Evolutionary conservation across 179 eudicot genomes (phyloP).

Genomic region (Drosera spatulata): DNA sequence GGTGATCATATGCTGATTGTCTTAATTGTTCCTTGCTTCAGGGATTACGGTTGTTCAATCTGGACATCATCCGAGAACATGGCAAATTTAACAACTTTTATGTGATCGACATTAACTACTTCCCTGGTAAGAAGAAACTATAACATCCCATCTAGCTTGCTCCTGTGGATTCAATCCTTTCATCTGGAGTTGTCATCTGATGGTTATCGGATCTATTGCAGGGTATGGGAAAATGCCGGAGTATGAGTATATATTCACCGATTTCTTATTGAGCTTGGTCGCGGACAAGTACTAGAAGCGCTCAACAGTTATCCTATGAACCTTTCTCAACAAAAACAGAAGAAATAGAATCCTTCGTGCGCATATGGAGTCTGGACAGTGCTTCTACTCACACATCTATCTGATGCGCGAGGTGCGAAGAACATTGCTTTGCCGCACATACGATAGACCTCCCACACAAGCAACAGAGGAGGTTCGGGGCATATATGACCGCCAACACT

Average conservation of each 20-base stretch:
- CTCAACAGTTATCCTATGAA: too few relatives aligned
- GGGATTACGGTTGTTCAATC: conserved; percentile 70
- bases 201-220: conserved; percentile 14
- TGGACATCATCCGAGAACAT: conserved; percentile 63
- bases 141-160: not conserved
- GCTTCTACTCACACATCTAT: too few relatives aligned
- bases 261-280: conserved; percentile 61
- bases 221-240: conserved; percentile 98
- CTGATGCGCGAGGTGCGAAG: too few relatives aligned
- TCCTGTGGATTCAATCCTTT: not conserved
- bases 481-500: too few relatives aligned
- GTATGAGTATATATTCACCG: conserved; percentile 89
- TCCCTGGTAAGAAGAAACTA: conserved; percentile 43
- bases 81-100: conserved; percentile 45
- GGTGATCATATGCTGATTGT: not conserved
- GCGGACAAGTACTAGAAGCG: conserved; percentile 40
- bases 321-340: too few relatives aligned
- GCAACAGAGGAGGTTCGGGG: too few relatives aligned
- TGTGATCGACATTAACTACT: conserved; percentile 70
- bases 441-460: too few relatives aligned
- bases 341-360: too few relatives aligned
- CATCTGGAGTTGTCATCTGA: not conserved
- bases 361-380: too few relatives aligned
- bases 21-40: conserved; percentile 7
- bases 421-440: too few relatives aligned